phyloP scores from a whole-genome alignment of 2,329 filamentous ascomycete genomes.

The Xylaria sp. region DNA sequence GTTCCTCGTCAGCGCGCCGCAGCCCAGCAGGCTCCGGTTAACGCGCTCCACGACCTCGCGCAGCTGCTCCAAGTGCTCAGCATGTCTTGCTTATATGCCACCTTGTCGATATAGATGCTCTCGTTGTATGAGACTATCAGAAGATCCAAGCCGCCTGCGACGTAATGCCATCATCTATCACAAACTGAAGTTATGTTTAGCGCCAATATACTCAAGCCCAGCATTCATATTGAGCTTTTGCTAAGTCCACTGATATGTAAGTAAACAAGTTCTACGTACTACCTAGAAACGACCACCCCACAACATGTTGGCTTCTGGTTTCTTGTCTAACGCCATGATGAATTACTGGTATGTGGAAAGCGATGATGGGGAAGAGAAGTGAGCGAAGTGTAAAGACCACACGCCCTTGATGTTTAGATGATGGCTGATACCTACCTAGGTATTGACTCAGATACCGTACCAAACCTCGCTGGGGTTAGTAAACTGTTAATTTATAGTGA shows the following conservation, averaged over 20 bases:
- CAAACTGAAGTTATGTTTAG: background rate
- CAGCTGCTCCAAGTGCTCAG: slow-evolving; percentile 78
- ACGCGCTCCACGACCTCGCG: slow-evolving; percentile 69
- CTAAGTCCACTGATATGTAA: too few species aligned
- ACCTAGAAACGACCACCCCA: slow-evolving; percentile 57
- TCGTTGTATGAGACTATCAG: slow-evolving; percentile 88
- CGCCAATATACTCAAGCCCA: too few species aligned
- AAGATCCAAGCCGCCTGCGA: slow-evolving; percentile 76
- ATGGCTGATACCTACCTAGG: background rate
- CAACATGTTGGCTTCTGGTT: slow-evolving; percentile 36
- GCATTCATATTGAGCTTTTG: background rate
- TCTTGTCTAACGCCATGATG: slow-evolving; percentile 30
- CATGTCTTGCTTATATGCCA: slow-evolving; percentile 81
- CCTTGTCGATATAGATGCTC: slow-evolving; percentile 78
- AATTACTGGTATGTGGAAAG: background rate
- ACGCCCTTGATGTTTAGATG: background rate
- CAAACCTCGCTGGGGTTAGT: background rate
- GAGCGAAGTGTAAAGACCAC: background rate
- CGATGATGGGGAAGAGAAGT: background rate
- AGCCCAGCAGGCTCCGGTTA: slow-evolving; percentile 70
- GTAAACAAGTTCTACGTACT: too few species aligned
- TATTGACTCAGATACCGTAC: background rate
- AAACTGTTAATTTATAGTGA: too few species aligned
- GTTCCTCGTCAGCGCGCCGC: slow-evolving; percentile 75
- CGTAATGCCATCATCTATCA: background rate